These are phyloP conservation scores for Rhodotorula toruloides DNA, from an alignment of 768 basidiomycete species.

Conservation along the genomic window DNA sequence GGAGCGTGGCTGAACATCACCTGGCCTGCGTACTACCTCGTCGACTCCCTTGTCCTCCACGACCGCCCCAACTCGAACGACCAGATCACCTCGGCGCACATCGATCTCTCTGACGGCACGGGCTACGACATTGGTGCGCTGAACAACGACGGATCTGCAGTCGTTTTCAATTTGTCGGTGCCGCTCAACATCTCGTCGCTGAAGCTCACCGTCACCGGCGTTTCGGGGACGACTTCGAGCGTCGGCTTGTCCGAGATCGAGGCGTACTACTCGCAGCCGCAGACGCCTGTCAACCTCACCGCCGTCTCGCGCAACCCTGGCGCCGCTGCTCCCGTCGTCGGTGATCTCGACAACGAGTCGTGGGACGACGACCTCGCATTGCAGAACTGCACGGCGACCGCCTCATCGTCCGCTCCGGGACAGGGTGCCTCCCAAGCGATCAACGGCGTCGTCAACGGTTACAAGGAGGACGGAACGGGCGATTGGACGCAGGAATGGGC, in stretches of 20 bases:
- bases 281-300: constrained; percentile 19
- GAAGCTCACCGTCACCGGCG: constrained; percentile 15
- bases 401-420: constrained; percentile 2
- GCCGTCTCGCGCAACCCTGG: background rate
- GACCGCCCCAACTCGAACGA: constrained; percentile 34
- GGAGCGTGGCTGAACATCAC: constrained; percentile 20
- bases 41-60: constrained; percentile 24
- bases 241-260: constrained; percentile 35
- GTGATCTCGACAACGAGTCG: constrained; percentile 13
- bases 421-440: constrained; percentile 17
- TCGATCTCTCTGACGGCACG: constrained; percentile 25
- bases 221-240: background rate
- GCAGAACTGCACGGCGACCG: constrained; percentile 1
- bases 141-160: constrained; percentile 32
- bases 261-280: constrained; percentile 26
- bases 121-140: constrained; percentile 9
- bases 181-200: constrained; percentile 28
- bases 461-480: constrained; percentile 16
- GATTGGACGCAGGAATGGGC: constrained; percentile 33
- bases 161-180: constrained; percentile 20
- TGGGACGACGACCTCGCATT: constrained; percentile 30
- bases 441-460: constrained; percentile 24
- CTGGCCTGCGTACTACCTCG: constrained; percentile 21
- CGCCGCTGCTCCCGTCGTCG: background rate
- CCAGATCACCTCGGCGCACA: constrained; percentile 16